These are phyloP conservation scores for Botryotinia globosa DNA, from an alignment of 2,329 filamentous ascomycete genomes.

Conservation along the genomic window DNA sequence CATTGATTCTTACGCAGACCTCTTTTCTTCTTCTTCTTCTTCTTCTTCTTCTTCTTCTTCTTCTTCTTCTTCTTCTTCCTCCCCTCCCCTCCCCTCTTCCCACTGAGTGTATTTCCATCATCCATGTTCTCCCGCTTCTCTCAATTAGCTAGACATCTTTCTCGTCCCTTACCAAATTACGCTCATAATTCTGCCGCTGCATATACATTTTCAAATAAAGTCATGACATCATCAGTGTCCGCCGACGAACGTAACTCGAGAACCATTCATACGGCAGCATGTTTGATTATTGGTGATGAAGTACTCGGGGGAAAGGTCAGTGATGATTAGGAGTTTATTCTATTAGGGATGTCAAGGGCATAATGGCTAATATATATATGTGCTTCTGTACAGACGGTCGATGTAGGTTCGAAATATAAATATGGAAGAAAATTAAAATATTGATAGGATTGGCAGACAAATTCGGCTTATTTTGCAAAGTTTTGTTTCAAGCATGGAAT, in stretches of 20 bases:
- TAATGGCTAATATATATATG: slow-evolving; percentile 32
- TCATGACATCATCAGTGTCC: slow-evolving; percentile 49
- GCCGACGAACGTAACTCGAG: slow-evolving; percentile 56
- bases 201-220: slow-evolving; percentile 28
- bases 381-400: slow-evolving; percentile 38
- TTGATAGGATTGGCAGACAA: slow-evolving; percentile 48
- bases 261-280: slow-evolving; percentile 84
- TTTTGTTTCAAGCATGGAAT: slow-evolving; percentile 63
- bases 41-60: background rate
- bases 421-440: background rate
- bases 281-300: slow-evolving; percentile 95
- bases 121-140: slow-evolving; percentile 74
- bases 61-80: background rate
- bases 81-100: background rate
- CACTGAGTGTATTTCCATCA: background rate
- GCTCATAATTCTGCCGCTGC: slow-evolving; percentile 43
- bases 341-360: slow-evolving; percentile 21
- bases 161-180: slow-evolving; percentile 58
- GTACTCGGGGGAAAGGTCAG: slow-evolving; percentile 87
- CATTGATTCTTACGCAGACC: background rate
- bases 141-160: slow-evolving; percentile 70
- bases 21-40: background rate
- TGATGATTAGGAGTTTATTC: slow-evolving; percentile 32
- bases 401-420: slow-evolving; percentile 33
- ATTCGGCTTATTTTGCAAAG: slow-evolving; percentile 62